These are phyloP conservation scores for Rhodomyrtus psidioides DNA, from an alignment of 441 rosid species.

Conservation along the genomic window DNA sequence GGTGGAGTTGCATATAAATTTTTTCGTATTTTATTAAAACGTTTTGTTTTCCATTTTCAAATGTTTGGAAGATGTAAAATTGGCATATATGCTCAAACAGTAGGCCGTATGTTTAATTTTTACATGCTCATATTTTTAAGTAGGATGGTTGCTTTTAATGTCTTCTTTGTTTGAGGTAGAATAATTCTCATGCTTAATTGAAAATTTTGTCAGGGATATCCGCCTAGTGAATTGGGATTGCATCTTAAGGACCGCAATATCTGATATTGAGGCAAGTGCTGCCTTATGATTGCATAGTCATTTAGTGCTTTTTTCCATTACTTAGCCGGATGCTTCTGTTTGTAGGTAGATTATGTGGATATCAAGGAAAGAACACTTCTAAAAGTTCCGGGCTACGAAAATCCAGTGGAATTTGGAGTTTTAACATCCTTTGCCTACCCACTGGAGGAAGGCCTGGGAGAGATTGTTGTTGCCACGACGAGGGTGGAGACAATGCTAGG, in stretches of 20 bases:
- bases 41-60: neutral
- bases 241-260: slow-evolving; percentile 74
- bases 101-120: neutral
- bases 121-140: neutral
- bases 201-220: slow-evolving; percentile 46
- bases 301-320: neutral
- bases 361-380: slow-evolving; percentile 57
- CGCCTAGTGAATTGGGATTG: slow-evolving; percentile 95
- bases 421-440: slow-evolving; percentile 90
- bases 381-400: slow-evolving; percentile 75
- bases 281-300: slow-evolving; percentile 3
- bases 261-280: slow-evolving; percentile 74
- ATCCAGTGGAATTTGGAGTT: slow-evolving; percentile 85
- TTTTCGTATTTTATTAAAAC: neutral
- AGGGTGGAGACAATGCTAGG: slow-evolving; percentile 99
- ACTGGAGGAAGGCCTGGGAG: slow-evolving; percentile 71
- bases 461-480: slow-evolving; percentile 95
- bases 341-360: slow-evolving; percentile 74
- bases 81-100: neutral
- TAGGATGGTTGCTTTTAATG: neutral
- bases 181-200: neutral
- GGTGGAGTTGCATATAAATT: neutral
- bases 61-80: neutral
- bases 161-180: neutral
- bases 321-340: slow-evolving; percentile 14